Evolutionary conservation across 768 basidiomycete species (phyloP), one percentile per base, ranked within the genome.

Genomic region (Lentinus tigrinus): DNA sequence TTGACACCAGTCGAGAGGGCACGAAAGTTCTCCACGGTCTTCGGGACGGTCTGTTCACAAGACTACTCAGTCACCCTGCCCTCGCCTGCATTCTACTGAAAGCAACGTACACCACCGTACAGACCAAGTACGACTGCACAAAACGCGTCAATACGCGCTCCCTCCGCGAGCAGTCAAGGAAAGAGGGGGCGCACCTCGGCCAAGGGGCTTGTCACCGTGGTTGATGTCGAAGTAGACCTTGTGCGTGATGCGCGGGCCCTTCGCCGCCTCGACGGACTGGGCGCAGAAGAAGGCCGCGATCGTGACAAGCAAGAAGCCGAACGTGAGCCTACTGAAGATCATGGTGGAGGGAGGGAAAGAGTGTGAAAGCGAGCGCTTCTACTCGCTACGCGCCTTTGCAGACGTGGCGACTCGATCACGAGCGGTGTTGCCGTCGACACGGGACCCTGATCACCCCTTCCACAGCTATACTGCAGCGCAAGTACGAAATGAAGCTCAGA

Each of bases 21-120:
- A 56, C 94, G 89, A 85, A 98, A 98, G 83, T 98, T 98, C 81
- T 95, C 95, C 24, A 80, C 95, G 31, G 95, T 98, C 77, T 95
- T 95, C 54, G 95, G 95, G 46, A 97, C 95, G 47, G 93, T 93
- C 89, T 95, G 56, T 27, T 39, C 38, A 46, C 11, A 31, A 24
- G 31, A 39, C 19, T 9, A 44, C 57, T 21, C 59, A 47, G 31
- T 48, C 39, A 19, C 13, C 46, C 24, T 48, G 14, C 28, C 9
- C 47, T 24, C 21, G 28, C 27, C 31, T 10, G 50, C 4, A 10
- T 4, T 7, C 19, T 31, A 23, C 54, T 14, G 38, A 21, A 27
- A 46, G 37, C 24, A 44, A 66, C 60, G 61, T 75, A 91, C 93
- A 63, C 91, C 91, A 58, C 95, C 95, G 67, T 89, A 98, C 56